Percentiles rank a stretch among this genome's conserved stretches.
Evolutionary conservation across 2,329 filamentous ascomycete genomes (phyloP).

Genomic region (Fonsecaea erecta): DNA sequence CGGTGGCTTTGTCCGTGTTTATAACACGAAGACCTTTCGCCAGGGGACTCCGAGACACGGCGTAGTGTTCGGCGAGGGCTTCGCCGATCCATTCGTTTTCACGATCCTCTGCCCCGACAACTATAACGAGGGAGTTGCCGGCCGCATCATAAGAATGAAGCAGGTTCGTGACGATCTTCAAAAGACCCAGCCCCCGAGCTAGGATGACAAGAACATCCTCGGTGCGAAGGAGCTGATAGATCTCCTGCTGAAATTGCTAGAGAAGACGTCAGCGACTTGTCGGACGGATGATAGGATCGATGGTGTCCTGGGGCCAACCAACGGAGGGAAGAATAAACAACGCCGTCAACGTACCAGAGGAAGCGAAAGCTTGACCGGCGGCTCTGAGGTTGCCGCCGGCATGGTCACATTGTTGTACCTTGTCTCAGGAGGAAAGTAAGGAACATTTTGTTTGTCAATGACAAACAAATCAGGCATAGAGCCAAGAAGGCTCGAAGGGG

Average conservation of each 20-base stretch:
- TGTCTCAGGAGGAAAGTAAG: not conserved
- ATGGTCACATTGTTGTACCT: constrained; percentile 40
- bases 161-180: constrained; percentile 92
- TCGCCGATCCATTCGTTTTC: constrained; percentile 98
- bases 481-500: not conserved
- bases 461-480: not conserved
- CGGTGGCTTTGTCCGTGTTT: constrained; percentile 91
- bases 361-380: constrained; percentile 66
- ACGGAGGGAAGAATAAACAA: not conserved
- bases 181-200: constrained; percentile 86
- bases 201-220: constrained; percentile 95
- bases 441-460: not conserved
- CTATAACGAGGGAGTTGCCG: constrained; percentile 86
- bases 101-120: constrained; percentile 86
- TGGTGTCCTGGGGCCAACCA: not conserved
- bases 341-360: constrained; percentile 55
- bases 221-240: constrained; percentile 85
- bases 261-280: constrained; percentile 27
- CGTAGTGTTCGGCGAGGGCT: constrained; percentile 91
- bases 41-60: constrained; percentile 79
- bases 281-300: not conserved
- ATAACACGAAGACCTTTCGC: constrained; percentile 87
- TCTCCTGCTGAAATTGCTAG: constrained; percentile 86
- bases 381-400: constrained; percentile 49
- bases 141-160: constrained; percentile 96